A percentile compares a stretch with the other conserved stretches of the same genome.
These are phyloP conservation scores for Stygiomarasmius scandens DNA, from an alignment of 1,284 basidiomycete species.

Conservation along the genomic window DNA sequence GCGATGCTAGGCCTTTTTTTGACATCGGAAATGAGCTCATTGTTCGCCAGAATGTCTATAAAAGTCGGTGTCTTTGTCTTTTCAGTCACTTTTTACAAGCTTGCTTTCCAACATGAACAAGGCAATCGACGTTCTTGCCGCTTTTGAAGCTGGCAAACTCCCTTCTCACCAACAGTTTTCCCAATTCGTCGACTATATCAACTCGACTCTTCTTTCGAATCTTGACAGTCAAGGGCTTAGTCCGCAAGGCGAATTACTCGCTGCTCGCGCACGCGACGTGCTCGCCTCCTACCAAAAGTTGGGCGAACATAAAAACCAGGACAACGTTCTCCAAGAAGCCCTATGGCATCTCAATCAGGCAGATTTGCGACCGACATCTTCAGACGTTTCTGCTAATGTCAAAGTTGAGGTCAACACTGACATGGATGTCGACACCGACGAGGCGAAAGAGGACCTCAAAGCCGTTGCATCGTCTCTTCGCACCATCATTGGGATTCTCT, in stretches of 20 bases:
- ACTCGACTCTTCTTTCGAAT: constrained; percentile 47
- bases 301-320: constrained; percentile 56
- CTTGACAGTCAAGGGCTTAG: constrained; percentile 50
- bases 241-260: constrained; percentile 51
- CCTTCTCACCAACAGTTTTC: constrained; percentile 59
- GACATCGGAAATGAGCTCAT: neutral
- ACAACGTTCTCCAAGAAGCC: constrained; percentile 63
- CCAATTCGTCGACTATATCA: constrained; percentile 52
- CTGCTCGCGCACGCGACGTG: constrained; percentile 48
- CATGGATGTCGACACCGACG: constrained; percentile 44
- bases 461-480: constrained; percentile 51
- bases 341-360: constrained; percentile 62
- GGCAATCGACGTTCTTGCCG: constrained; percentile 57
- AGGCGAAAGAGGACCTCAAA: constrained; percentile 50
- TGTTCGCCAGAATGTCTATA: neutral
- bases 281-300: constrained; percentile 57
- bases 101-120: constrained; percentile 51
- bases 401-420: constrained; percentile 8
- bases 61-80: neutral
- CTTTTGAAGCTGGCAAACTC: constrained; percentile 66
- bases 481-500: constrained; percentile 52
- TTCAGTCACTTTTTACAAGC: neutral
- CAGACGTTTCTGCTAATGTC: constrained; percentile 19
- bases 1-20: neutral
- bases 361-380: constrained; percentile 42